Percentiles rank a stretch among this genome's conserved stretches.
These are phyloP conservation scores for Tinospora cordifolia DNA, from an alignment of 164 flowering plant species.

Conservation along the genomic window DNA sequence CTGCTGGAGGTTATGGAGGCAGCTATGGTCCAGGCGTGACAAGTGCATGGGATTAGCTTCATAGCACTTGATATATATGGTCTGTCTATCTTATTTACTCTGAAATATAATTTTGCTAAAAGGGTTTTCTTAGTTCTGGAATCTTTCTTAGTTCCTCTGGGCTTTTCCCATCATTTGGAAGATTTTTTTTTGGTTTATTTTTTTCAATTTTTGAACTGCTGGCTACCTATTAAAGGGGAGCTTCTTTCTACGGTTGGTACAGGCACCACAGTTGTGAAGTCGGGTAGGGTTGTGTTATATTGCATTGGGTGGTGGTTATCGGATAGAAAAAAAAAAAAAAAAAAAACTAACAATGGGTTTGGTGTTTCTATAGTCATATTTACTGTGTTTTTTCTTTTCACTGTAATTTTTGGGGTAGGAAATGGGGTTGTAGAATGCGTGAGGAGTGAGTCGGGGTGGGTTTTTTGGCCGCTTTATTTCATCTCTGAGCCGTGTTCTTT, in stretches of 20 bases:
- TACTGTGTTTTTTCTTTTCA: not conserved
- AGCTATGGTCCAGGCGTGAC: conserved; percentile 31
- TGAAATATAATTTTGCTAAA: conserved; percentile 17
- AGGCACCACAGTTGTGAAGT: not conserved
- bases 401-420: conserved; percentile 10
- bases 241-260: conserved; percentile 2
- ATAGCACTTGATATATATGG: not conserved
- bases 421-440: conserved; percentile 20
- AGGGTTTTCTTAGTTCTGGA: not conserved
- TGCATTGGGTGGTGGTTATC: conserved; percentile 10
- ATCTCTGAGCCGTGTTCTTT: conserved; percentile 12
- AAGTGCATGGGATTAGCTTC: conserved; percentile 53
- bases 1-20: conserved; percentile 31
- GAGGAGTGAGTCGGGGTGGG: not conserved
- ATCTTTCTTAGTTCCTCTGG: conserved; percentile 3
- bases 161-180: conserved; percentile 11
- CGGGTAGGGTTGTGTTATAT: not conserved
- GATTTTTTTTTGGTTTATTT: not conserved
- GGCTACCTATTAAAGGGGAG: not conserved
- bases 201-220: too few relatives aligned
- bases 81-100: not conserved
- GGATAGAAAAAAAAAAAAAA: not conserved
- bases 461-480: conserved; percentile 14
- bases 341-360: conserved; percentile 15
- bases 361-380: not conserved